Conservation (phyloP, 441 rosid species). For the Adansonia madagascariensis region DNA sequence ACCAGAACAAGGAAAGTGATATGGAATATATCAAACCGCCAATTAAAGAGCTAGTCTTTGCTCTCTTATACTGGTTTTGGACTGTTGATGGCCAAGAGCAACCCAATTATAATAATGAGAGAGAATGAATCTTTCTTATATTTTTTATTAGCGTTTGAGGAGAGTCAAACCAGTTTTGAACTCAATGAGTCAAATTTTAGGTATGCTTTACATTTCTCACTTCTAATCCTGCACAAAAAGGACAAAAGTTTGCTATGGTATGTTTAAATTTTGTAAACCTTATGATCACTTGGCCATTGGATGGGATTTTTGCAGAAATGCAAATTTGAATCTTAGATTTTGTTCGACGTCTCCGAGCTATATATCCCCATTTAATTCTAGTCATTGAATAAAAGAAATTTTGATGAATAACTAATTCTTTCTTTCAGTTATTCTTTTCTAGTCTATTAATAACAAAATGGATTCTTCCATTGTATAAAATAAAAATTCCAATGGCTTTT, state of each 20-base stretch:
- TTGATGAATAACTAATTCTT: no score
- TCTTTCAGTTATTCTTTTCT: no score
- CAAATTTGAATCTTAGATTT: neutral
- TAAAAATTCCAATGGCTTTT: no score
- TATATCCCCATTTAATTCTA: no score
- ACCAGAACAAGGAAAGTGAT: conserved; percentile 2
- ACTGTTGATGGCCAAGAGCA: neutral
- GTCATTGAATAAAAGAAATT: no score
- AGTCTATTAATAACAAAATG: no score
- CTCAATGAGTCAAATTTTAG: neutral
- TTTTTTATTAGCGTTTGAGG: neutral
- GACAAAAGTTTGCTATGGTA: neutral
- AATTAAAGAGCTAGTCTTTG: neutral
- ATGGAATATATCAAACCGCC: neutral
- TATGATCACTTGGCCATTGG: neutral
- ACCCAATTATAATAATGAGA: conserved; percentile 3
- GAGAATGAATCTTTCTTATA: neutral
- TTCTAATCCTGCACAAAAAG: neutral
- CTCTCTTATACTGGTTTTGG: neutral
- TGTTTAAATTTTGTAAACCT: neutral
- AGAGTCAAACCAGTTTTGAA: neutral
- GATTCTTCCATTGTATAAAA: no score
- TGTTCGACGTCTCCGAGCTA: neutral
- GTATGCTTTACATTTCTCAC: neutral
- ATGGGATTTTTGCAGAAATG: no score